Evolutionary conservation across 2,329 filamentous ascomycete genomes (phyloP), one percentile per base, ranked within the genome.

Genomic region (Cylindrodendrum hubeiense): DNA sequence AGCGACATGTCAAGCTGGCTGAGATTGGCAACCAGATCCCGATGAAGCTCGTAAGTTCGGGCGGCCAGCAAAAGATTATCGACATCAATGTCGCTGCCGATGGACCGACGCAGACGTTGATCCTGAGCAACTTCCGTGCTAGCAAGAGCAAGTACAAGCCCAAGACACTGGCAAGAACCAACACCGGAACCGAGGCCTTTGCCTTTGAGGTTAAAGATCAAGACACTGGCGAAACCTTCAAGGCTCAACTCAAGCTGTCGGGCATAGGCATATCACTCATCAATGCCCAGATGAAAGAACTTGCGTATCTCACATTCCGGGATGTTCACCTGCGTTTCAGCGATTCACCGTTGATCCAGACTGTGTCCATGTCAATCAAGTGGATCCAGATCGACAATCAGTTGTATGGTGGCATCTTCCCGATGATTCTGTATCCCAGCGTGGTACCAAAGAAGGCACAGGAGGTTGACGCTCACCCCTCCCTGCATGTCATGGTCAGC

Each of bases 341-440:
- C 60, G 96, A 99, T 75, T 98, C 96, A n/a, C 88, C 90, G 19
- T 84, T 98, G 17, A 97, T 97, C 76, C 96, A 99, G 80, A 98
- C 94, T 1, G 81, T 98, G 67, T 95, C 93, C 51, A 85, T 96
- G 54, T 93, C 94, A 0, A 91, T 98, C 77, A 98, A 99, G 79
- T 99, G 97, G 97, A 96, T 99, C 28, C 96, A 99, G 80, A 93
- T 99, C 72, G 96, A 99, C 80, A 99, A 99, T 74, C 96, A 99
- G 79, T 88, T 99, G 15, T 99, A 99, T 75, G 97, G 97, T 28
- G 96, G 97, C 26, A 95, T 99, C 72, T 99, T 99, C 85, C 96
- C 96, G 0, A 97, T 99, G 82, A 90, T 99, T 30, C 85, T 99
- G 62, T 99, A 99, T 78, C 96, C 96, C 6, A 98, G 95, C 80